Evolutionary conservation across 306 rosid genomes (phyloP), one percentile per base, ranked within the genome.

Genomic region (Inga leiocalycina): DNA sequence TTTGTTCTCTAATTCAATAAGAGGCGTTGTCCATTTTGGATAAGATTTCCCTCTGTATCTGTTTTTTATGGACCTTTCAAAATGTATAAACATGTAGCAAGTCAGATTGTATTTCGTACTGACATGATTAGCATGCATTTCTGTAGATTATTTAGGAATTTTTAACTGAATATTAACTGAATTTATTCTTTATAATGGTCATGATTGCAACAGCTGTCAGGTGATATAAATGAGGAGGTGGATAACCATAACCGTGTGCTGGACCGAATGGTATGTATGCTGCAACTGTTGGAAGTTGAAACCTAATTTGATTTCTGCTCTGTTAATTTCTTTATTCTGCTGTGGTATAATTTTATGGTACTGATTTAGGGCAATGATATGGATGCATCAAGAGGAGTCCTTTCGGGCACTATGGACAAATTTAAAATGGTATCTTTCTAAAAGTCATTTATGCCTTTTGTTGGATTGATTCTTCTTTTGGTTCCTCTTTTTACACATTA

Each of bases 171-270:
- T 24, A 24, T 24, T 54, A 34, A 80, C 70, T 37, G 44, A 75
- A 62, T 39, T 32, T n/a, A 52, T 30, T 34, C 69, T 59, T 77
- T 11, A 68, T 83, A 20, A 85, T 87, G 68, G 74, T 16, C 84
- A 27, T 81, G 73, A 74, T 85, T 85, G 75, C 79, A 87, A 89
- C 94, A 95, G 98, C 82, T 95, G 91, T 92, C 98, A 39, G 98
- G 98, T 39, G 98, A 95, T 85, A 92, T 95, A 86, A 75, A 95
- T 72, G 98, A 95, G 87, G 98, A 95, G 86, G 98, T 93, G 88
- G 98, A 93, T 65, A 82, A 61, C 79, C 98, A 95, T 85, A 95
- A 95, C 87, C 98, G 88, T 68, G 81, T 93, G 91, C 89, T 95
- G 82, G 98, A 95, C 84, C 86, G 79, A 34, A 95, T 95, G 98